These are phyloP conservation scores for Rhytidiadelphus loreus DNA, from an alignment of 225 moss, liverwort and hornwort species.

Conservation along the genomic window DNA sequence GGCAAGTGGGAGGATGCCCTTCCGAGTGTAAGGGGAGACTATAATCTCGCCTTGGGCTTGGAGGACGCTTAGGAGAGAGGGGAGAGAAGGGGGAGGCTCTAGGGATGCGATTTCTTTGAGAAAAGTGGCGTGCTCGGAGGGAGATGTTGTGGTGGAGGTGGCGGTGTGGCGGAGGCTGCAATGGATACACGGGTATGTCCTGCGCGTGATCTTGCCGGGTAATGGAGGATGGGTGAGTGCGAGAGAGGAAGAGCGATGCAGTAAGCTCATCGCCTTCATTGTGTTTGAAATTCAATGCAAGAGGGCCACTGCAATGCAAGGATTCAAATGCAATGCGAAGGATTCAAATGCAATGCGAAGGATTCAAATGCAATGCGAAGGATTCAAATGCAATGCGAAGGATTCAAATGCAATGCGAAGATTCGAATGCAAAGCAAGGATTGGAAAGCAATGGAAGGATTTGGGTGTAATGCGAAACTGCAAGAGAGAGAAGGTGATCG, in stretches of 20 bases:
- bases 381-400: not conserved
- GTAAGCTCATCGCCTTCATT: slow-evolving; percentile 21
- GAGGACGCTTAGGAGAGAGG: slow-evolving; percentile 48
- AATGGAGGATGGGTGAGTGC: not conserved
- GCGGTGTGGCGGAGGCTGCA: not conserved
- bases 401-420: not conserved
- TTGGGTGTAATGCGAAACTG: not conserved
- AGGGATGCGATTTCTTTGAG: slow-evolving; percentile 55
- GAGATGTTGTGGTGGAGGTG: slow-evolving; percentile 18
- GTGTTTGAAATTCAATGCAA: not conserved
- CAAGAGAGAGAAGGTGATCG: not conserved
- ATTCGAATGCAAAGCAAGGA: not conserved
- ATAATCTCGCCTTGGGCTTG: slow-evolving; percentile 56
- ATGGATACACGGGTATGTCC: not conserved
- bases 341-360: not conserved
- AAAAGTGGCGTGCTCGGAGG: slow-evolving; percentile 46
- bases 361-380: not conserved
- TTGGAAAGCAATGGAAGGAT: too few species aligned
- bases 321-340: not conserved
- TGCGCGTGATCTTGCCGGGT: not conserved
- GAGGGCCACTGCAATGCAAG: not conserved
- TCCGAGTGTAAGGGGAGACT: slow-evolving; percentile 61
- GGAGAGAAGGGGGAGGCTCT: slow-evolving; percentile 53
- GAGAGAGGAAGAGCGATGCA: slow-evolving; percentile 28
- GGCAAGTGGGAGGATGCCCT: slow-evolving; percentile 68